Evolutionary conservation across 768 basidiomycete species (phyloP), one percentile per base, ranked within the genome.

Genomic region (Amyloporia xantha): DNA sequence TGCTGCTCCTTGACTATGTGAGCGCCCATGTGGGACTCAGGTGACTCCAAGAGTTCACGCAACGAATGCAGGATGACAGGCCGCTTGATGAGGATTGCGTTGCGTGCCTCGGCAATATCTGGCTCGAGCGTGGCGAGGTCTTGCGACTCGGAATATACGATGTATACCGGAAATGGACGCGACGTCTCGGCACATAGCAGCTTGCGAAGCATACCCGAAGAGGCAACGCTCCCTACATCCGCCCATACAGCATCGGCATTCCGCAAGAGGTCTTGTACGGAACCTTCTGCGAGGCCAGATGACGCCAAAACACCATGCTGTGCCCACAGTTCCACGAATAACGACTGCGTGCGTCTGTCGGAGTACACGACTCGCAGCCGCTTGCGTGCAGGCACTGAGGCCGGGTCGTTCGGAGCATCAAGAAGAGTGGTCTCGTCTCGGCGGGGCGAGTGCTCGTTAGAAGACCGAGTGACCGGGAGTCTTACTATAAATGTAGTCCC

Each of bases 61-160:
- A 60, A 45, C 1, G 49, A n/a, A 33, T 61, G 55, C 47, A 58
- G 51, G 51, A 63, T 53, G 11, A 63, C 54, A 1, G 62, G 62
- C 11, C 62, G 57, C 52, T 63, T 63, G 1, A 61, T 52, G n/a
- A 63, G 59, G 13, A 63, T 49, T 28, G 58, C 59, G 42, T 53
- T 50, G 35, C 25, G 43, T 26, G 55, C 59, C 6, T 52, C 51
- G 11, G 49, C 33, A 2, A 60, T 47, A 37, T 50, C 51, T 5
- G 55, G 55, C 41, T 63, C 57, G 20, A 63, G 54, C 40, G 46
- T 20, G 1, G 47, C 33, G 33, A 63, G 53, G 13, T 61, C 62
- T 13, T 52, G 50, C 17, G 50, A 20, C 44, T 59, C 58, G 4
- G 49, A 44, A 33, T 58, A 55, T 19, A 59, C 54, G 50, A 63